These are phyloP conservation scores for Entonaema liquescens DNA, from an alignment of 495 filamentous ascomycete species.

Conservation along the genomic window DNA sequence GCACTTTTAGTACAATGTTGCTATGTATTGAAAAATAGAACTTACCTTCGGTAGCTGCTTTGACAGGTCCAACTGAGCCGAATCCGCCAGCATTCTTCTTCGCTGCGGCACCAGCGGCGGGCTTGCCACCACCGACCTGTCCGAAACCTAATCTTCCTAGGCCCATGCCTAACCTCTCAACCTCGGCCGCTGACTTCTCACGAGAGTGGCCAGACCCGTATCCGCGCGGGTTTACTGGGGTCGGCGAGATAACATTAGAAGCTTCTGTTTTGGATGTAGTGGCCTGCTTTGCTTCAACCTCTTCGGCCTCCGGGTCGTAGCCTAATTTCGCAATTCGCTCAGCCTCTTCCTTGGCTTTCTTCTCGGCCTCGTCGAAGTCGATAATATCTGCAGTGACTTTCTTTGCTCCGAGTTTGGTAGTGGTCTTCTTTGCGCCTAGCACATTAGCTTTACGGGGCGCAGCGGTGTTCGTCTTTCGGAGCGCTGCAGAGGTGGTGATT, in stretches of 20 bases:
- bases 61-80: constrained; percentile 80
- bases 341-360: constrained; percentile 95
- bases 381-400: constrained; percentile 81
- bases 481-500: constrained; percentile 74
- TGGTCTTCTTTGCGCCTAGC: constrained; percentile 85
- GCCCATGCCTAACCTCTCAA: constrained; percentile 93
- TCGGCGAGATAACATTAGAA: constrained; percentile 71
- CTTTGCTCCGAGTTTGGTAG: constrained; percentile 86
- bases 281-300: constrained; percentile 66
- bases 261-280: constrained; percentile 57
- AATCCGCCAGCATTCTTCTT: constrained; percentile 83
- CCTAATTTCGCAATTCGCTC: constrained; percentile 97
- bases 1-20: constrained; percentile 30
- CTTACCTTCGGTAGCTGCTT: constrained; percentile 75
- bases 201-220: constrained; percentile 69
- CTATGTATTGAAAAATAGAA: neutral
- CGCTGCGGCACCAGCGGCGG: constrained; percentile 63
- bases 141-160: constrained; percentile 89
- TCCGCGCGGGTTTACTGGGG: constrained; percentile 74
- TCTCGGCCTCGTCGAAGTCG: constrained; percentile 97
- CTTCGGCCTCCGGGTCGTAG: constrained; percentile 93
- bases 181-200: constrained; percentile 69
- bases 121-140: constrained; percentile 75
- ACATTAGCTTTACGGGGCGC: constrained; percentile 81
- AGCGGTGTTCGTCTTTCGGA: constrained; percentile 73